A percentile compares a stretch with the other conserved stretches of the same genome.
Conservation (phyloP, 2,329 filamentous ascomycete species). For the Diaporthe citriasiana region DNA sequence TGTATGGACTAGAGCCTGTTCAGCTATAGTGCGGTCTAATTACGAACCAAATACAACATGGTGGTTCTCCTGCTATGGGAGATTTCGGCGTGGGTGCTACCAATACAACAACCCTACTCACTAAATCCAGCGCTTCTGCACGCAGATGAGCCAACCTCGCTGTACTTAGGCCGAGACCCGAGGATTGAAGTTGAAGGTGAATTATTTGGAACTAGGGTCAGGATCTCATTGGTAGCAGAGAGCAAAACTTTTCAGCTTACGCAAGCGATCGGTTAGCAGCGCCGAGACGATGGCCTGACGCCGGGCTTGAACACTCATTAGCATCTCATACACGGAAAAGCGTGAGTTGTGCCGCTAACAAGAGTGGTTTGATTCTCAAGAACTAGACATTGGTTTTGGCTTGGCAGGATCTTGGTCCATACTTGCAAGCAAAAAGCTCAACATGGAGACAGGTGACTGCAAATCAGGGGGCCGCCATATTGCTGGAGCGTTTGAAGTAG, state of each 20-base stretch:
- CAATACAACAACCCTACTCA: no score
- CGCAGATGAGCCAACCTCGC: neutral
- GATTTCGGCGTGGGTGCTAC: no score
- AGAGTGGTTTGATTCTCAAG: neutral
- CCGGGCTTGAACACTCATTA: conserved; percentile 2
- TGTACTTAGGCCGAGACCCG: neutral
- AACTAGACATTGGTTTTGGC: neutral
- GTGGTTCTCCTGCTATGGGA: no score
- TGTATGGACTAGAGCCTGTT: no score
- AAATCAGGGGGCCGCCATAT: neutral
- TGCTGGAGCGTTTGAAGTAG: neutral
- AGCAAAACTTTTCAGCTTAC: neutral
- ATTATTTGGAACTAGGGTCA: neutral
- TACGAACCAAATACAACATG: no score
- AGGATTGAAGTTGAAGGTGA: neutral
- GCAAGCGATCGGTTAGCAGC: neutral
- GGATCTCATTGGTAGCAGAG: neutral
- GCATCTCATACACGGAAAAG: neutral
- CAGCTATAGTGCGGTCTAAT: no score
- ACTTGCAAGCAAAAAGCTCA: neutral
- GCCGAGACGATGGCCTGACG: conserved; percentile 6
- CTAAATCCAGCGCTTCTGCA: neutral
- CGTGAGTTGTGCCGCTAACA: neutral
- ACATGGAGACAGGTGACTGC: neutral
- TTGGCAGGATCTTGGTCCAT: no score